Base-by-base conservation (phyloP, 768 basidiomycete genomes). In the Boletus coccyginus region DNA sequence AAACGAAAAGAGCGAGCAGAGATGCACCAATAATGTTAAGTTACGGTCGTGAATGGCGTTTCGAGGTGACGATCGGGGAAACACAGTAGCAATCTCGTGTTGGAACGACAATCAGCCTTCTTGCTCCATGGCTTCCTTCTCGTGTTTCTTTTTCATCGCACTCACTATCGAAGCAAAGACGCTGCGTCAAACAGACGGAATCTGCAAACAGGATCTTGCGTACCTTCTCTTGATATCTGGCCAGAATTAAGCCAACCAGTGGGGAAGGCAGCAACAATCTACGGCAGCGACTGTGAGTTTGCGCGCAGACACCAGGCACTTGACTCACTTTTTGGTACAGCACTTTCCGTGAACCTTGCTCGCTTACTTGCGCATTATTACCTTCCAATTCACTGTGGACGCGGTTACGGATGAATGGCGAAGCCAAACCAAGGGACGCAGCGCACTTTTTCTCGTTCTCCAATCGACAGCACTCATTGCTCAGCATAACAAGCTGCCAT, bases 221-320 rank as follows among this genome's bases (percentile, higher is more conserved):
- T 49, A 92, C 90, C 88, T 78, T 94, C 92, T 65, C 92, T 80
- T 35, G 90, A 92, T 57, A 94, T 90, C 69, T 91, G 88, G 4
- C 90, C 88, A 3, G 89, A 90, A 31, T 86, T 84, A 75, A 93
- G 84, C 92, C 92, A 94, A 13, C 89, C 89, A 0, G 85, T 77
- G 0, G 91, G 92, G 71, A 90, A 94, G 2, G 83, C 84, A n/a
- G 79, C 80, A 0, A 92, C 87, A 55, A 94, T 91, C 85, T 86
- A 35, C 3, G 27, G 21, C 32, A 46, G 13, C 29, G 8, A 33
- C n/a, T 29, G 55, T 38, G 40, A 46, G 32, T 42, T 40, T 27
- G 31, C 40, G 33, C 13, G 10, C 16, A 35, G 12, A n/a, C 24
- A 32, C 16, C 10, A 24, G 5, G 43, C 12, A 3, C 2, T 3